phyloP scores from a whole-genome alignment of 441 rosid genomes.

The California macrophylla region DNA sequence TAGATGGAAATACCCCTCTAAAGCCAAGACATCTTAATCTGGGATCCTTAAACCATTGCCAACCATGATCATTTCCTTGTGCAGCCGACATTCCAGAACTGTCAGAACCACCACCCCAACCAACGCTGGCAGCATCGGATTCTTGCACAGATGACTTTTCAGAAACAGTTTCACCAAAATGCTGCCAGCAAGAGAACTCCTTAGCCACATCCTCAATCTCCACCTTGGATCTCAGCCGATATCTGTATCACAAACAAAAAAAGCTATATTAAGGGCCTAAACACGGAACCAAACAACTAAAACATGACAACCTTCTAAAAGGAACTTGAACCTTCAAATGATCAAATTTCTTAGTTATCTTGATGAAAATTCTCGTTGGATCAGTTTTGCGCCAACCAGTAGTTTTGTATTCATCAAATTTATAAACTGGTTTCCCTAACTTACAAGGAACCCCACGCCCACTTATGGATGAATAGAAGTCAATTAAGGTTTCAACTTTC shows the following conservation, averaged over 20 bases:
- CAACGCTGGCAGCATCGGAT: slow-evolving; percentile 56
- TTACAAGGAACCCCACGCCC: background rate
- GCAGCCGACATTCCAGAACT: slow-evolving; percentile 45
- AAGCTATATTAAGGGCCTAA: background rate
- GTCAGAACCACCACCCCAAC: slow-evolving; percentile 60
- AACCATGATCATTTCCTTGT: slow-evolving; percentile 46
- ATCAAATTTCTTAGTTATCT: background rate
- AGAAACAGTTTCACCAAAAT: slow-evolving; percentile 41
- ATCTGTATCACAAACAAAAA: slow-evolving; percentile 37
- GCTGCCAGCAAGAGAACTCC: slow-evolving; percentile 78
- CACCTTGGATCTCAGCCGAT: slow-evolving; percentile 75
- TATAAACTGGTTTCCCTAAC: background rate
- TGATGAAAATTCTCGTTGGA: background rate
- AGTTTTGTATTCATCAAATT: background rate
- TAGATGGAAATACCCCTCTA: slow-evolving; percentile 59
- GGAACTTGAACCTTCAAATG: background rate
- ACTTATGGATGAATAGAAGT: background rate
- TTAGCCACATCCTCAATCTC: slow-evolving; percentile 66
- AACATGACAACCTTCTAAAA: background rate
- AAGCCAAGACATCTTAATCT: slow-evolving; percentile 73
- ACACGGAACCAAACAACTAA: background rate
- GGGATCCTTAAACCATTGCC: slow-evolving; percentile 89
- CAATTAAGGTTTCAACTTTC: background rate
- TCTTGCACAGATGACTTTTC: slow-evolving; percentile 34
- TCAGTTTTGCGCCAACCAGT: background rate